These are phyloP conservation scores for Cystofilobasidium macerans DNA, from an alignment of 768 basidiomycete genomes.

Conservation along the genomic window DNA sequence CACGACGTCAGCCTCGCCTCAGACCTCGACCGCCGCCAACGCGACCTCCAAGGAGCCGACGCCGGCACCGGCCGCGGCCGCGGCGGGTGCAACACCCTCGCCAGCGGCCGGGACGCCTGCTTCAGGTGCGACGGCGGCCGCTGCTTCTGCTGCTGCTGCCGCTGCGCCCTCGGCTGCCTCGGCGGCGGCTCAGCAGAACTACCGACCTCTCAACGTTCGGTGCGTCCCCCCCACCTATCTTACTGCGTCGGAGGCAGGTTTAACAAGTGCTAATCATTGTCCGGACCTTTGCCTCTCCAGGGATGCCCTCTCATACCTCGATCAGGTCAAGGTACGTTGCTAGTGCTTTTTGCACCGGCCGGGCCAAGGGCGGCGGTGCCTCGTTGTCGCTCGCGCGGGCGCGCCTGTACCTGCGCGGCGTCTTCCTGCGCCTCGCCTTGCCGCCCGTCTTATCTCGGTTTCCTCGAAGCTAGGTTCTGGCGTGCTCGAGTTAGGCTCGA, in stretches of 20 bases:
- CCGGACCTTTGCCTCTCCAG: constrained; percentile 37
- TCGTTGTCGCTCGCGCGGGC: too few relatives aligned
- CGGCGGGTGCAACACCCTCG: too few relatives aligned
- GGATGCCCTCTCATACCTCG: constrained; percentile 84
- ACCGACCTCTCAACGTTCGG: constrained; percentile 26
- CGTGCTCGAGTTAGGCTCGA: too few relatives aligned
- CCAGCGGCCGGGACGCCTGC: too few relatives aligned
- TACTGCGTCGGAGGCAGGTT: background rate
- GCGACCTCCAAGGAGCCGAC: too few relatives aligned
- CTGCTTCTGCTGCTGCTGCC: background rate
- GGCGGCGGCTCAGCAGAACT: background rate
- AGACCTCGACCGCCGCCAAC: too few relatives aligned
- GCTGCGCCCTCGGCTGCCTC: background rate
- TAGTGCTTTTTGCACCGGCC: background rate
- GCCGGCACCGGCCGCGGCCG: too few relatives aligned
- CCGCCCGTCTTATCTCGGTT: too few relatives aligned
- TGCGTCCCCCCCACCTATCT: background rate
- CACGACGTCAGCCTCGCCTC: too few relatives aligned
- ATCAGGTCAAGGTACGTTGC: constrained; percentile 62
- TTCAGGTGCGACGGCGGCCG: background rate
- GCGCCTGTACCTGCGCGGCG: too few relatives aligned
- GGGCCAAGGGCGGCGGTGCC: too few relatives aligned
- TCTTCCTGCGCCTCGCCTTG: background rate
- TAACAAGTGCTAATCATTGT: background rate
- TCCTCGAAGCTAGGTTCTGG: too few relatives aligned